phyloP scores from a whole-genome alignment of 768 basidiomycete species.

The Cystobasidiopsis lactophilus region DNA sequence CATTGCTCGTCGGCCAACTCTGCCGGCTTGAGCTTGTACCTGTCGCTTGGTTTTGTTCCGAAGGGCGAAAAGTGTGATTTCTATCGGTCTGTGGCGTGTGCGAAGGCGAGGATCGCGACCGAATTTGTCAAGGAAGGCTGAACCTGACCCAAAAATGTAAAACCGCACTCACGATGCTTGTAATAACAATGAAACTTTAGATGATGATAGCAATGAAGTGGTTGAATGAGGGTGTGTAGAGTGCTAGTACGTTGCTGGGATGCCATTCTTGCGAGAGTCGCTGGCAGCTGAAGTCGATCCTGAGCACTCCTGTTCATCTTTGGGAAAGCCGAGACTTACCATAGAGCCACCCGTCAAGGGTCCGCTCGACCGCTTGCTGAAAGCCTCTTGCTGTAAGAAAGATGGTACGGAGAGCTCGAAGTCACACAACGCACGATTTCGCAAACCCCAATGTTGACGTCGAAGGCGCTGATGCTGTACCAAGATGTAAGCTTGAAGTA shows the following conservation, averaged over 20 bases:
- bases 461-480: constrained; percentile 1
- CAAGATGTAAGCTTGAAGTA: background rate
- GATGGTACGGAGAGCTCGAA: constrained; percentile 44
- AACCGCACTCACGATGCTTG: no score
- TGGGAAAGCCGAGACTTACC: background rate
- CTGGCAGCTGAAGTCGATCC: constrained; percentile 51
- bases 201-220: no score
- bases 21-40: background rate
- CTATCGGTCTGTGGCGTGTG: background rate
- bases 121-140: background rate
- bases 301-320: constrained; percentile 37
- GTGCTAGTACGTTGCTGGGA: constrained; percentile 55
- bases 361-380: constrained; percentile 6
- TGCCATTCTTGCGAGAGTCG: constrained; percentile 81
- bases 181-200: no score
- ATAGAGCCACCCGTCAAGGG: constrained; percentile 3
- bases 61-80: no score
- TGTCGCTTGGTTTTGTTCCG: no score
- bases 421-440: constrained; percentile 26
- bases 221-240: no score
- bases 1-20: background rate
- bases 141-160: no score
- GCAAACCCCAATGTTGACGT: background rate
- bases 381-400: background rate
- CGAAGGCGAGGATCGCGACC: background rate